Base-by-base conservation (phyloP, 345 rosid species). In the Trapa bicornis region DNA sequence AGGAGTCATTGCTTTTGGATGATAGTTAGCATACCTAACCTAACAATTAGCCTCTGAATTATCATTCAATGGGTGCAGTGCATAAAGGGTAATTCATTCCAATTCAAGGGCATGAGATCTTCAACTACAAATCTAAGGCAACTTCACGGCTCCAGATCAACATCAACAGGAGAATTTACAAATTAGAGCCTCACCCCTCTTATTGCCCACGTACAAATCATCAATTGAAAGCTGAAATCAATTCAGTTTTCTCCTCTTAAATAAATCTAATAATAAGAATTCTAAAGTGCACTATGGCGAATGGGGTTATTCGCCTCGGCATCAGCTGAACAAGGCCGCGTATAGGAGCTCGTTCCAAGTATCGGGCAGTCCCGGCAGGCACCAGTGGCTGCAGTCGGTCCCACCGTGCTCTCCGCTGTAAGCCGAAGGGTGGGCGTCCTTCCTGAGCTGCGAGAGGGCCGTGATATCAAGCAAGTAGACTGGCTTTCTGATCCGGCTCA, bases 351-450 rank as follows among this genome's bases (percentile, higher is more conserved):
- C 74, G 75, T 89, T 94, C 99, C 97, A 94, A 48, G 93, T 82
- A 68, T 91, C 99, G 3, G 99, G 99, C 78, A 94, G 74, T 7
- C 99, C 99, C 52, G 97, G 97, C 37, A 94, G 81, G 72, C 99
- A 94, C 99, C 97, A 89, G 71, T 93, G 98, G 87, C 87, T 84
- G 61, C 98, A 92, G 22, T 92, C 98, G 15, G 7, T 45, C 48
- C 76, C 78, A 9, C 66, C 62, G 22, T 68, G 77, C 36, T 58
- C 60, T 12, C 83, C 84, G 37, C 88, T 71, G 65, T 84, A 89
- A 0, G 69, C 72, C 0, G 87, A 77, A 1, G 99, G 99, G 65
- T 94, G 99, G 0, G 86, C 99, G n/a, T 89, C 96, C 72, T 80
- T 89, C 37, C 92, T 67, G 43, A 75, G 82, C 68, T 85, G 81